Evolutionary conservation across 495 filamentous ascomycete genomes (phyloP), one percentile per base, ranked within the genome.

Genomic region (Xylaria cubensis): DNA sequence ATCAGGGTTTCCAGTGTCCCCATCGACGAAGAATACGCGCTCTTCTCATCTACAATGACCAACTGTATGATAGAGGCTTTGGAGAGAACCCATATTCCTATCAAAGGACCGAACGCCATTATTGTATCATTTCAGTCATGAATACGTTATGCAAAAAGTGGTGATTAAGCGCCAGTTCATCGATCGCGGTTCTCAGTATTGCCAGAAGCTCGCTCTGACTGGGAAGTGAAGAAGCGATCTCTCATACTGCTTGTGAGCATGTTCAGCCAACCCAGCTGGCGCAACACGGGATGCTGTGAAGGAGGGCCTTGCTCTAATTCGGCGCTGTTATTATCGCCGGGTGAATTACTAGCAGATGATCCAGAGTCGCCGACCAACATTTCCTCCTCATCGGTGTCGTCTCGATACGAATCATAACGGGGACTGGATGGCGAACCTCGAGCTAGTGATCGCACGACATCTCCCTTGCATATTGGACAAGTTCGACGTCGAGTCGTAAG

Each of bases 401-500:
- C 87, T 24, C 81, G 81, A 66, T 87, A 85, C 12, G 84, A 75
- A 26, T 86, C 85, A 46, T 86, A 86, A 8, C 81, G 79, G 50
- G 84, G 84, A 67, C 77, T 79, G 2, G 83, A 85, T 15, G 82
- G 75, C 39, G 82, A 79, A 21, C 82, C 85, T 64, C 81, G 85
- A 50, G 83, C 89, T 69, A 88, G 81, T 48, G 84, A 86, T 48
- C 79, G 84, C 70, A 98, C 96, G 42, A 99, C 97, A 75, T 99
- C 96, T 34, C 93, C 94, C 80, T 98, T 98, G 85, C 96, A 99
- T 55, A 99, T 98, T 7, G 96, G 96, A 75, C 96, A 99, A 34
- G 97, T 98, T 73, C 96, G 90, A 66, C 95, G 93, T 51, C 95
- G 91, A 42, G 95, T 98, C 12, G 94, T 97, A 44, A 99, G 84